Evolutionary conservation across 2,329 filamentous ascomycete genomes (phyloP).

Genomic region (Hymenoscyphus albidus): DNA sequence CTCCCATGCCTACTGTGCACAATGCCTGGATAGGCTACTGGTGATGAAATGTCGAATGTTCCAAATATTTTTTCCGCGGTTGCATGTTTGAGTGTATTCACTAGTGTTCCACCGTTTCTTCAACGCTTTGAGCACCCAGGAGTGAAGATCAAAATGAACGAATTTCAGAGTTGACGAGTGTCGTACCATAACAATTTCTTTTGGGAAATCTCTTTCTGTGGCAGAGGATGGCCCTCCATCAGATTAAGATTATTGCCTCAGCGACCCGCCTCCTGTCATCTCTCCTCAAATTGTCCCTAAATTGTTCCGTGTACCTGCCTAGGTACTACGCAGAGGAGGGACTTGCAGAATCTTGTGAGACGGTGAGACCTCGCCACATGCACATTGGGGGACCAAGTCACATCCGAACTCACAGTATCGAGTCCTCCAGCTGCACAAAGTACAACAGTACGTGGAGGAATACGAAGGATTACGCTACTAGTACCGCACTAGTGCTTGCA

Average conservation of each 20-base stretch:
- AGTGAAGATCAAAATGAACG: not conserved
- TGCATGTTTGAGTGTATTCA: not conserved
- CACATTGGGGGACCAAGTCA: not conserved
- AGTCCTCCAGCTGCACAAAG: not conserved
- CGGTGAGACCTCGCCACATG: not conserved
- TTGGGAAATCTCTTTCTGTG: not conserved
- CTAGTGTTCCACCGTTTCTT: too few species aligned
- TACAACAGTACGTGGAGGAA: not conserved
- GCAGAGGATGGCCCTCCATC: too few species aligned
- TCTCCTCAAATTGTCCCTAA: not conserved
- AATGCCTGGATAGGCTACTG: not conserved
- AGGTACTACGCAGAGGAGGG: too few species aligned
- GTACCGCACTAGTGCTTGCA: not conserved
- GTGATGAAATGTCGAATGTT: not conserved
- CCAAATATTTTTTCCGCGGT: not conserved
- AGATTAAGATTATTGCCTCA: not conserved
- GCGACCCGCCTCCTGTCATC: slow-evolving; percentile 1
- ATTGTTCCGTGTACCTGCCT: not conserved
- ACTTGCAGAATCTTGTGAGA: not conserved
- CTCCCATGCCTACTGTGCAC: not conserved
- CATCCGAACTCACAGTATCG: not conserved
- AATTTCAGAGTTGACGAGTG: not conserved
- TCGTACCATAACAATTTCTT: not conserved
- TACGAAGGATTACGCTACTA: not conserved
- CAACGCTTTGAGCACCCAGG: not conserved